A percentile compares a stretch with the other conserved stretches of the same genome.
Conservation (phyloP, 208 protist genomes). For the Trypanosoma melophagium region DNA sequence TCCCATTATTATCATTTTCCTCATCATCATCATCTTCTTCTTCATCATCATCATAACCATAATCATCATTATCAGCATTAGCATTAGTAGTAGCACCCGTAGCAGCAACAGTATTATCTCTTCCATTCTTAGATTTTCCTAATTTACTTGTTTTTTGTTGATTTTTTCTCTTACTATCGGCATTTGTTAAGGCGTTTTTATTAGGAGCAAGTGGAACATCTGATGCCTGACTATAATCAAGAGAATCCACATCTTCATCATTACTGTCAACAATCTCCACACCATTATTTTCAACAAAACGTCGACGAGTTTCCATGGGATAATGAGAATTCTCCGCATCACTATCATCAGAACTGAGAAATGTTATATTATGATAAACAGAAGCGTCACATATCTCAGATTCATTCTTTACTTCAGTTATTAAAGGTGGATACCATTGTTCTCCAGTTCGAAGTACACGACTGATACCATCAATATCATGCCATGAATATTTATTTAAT, state of each 20-base stretch:
- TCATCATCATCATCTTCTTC: neutral
- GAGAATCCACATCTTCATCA: neutral
- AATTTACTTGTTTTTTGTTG: neutral
- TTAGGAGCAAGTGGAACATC: neutral
- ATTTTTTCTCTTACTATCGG: neutral
- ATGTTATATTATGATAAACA: slow-evolving; percentile 62
- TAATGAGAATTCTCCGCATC: slow-evolving; percentile 79
- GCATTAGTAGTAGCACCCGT: too few relatives aligned
- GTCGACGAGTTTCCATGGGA: slow-evolving; percentile 37
- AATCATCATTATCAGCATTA: neutral
- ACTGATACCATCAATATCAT: slow-evolving; percentile 83
- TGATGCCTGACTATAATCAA: neutral
- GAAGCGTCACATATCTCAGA: slow-evolving; percentile 14
- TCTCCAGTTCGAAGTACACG: slow-evolving; percentile 47
- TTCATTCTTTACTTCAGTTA: slow-evolving; percentile 29
- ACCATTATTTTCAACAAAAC: neutral
- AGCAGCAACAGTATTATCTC: too few relatives aligned
- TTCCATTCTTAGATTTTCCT: neutral
- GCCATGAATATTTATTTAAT: slow-evolving; percentile 53
- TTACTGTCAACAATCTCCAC: neutral
- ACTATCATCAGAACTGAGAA: slow-evolving; percentile 87
- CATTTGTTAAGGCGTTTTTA: neutral
- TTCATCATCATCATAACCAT: neutral
- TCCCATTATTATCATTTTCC: neutral
- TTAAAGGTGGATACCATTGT: slow-evolving; percentile 70